These are phyloP conservation scores for Halteria grandinella DNA, from an alignment of 73 alveolate genomes.

Conservation along the genomic window DNA sequence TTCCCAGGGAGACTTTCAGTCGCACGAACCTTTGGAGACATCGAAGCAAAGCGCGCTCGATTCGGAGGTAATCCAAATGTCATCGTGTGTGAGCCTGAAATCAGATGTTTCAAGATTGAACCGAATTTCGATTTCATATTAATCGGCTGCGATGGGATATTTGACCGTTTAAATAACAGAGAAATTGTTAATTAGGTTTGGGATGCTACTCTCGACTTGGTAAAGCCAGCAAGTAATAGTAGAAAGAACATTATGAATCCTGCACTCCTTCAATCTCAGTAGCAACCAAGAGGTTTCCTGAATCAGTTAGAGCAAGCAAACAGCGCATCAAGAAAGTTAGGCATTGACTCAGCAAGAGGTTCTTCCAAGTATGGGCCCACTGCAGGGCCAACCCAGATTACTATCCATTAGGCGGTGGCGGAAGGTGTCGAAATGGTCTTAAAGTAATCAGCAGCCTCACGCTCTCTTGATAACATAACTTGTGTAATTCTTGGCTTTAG, in stretches of 20 bases:
- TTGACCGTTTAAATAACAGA: slow-evolving; percentile 92
- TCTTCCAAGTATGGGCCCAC: too few species aligned
- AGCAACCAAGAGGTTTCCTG: too few species aligned
- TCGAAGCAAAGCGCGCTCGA: slow-evolving; percentile 84
- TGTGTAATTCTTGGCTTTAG: slow-evolving; percentile 86
- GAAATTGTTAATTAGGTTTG: slow-evolving; percentile 92
- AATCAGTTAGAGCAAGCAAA: too few species aligned
- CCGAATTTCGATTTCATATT: slow-evolving; percentile 60
- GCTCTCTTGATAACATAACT: slow-evolving; percentile 93
- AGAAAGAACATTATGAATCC: too few species aligned
- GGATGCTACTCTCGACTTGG: slow-evolving; percentile 59
- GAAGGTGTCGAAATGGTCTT: slow-evolving; percentile 87
- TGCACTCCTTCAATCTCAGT: too few species aligned
- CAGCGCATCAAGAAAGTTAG: too few species aligned
- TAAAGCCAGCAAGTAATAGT: too few species aligned
- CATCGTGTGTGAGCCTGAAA: slow-evolving; percentile 85
- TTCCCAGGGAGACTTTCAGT: slow-evolving; percentile 98
- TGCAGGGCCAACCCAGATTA: not conserved
- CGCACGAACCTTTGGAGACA: slow-evolving; percentile 88
- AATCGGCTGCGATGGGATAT: slow-evolving; percentile 97
- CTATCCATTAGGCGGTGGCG: slow-evolving; percentile 82
- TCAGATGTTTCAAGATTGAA: slow-evolving; percentile 32
- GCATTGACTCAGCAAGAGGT: too few species aligned
- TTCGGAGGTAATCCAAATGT: slow-evolving; percentile 90
- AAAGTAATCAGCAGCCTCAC: slow-evolving; percentile 80